Base-by-base conservation (phyloP, 1,284 basidiomycete genomes). In the Cystobasidium sp. region DNA sequence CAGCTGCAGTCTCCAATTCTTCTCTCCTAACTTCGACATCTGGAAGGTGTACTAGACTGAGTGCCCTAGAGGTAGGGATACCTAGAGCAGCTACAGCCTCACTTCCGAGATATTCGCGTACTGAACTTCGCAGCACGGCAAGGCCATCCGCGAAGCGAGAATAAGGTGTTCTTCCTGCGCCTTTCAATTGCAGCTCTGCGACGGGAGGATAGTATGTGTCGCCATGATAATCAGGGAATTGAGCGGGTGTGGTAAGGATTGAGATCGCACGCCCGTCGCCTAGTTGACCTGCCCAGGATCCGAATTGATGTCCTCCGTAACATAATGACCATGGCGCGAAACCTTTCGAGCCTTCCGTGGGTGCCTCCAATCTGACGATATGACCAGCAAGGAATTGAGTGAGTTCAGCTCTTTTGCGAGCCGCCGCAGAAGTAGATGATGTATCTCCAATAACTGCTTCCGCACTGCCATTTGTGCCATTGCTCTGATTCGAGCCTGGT, bases 221-320 rank as follows among this genome's bases (percentile, higher is more conserved):
- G 41, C 67, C 59, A 59, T 52, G 73, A 24, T 63, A 65, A 31
- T 46, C 46, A 18, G 68, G 63, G 41, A 51, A 63, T 18, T 61
- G 53, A 5, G 64, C 49, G 24, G 75, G 64, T 9, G 20, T 80
- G 74, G 69, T 79, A 63, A 58, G 82, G 66, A 99, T 87, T 9
- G 92, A 92, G 41, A 94, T 91, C 0, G 96, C 96, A 16, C 96
- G 87, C 0, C 96, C 96, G 80, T 99, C 96, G 9, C 96, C 96
- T 2, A 99, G 86, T 82, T 98, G 96, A n/a, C 94, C 94, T 1
- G 96, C 96, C 90, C 91, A 98, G 5, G 81, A 83, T 39, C 73
- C 72, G 53, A 75, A 74, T 63, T 76, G 76, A 58, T 73, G 76
- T 3, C 78, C 81, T 4, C 81, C 82, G 81, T 97, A 97, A 41